These are phyloP conservation scores for Pythium coloratum DNA, from an alignment of 352 stramenopile genomes.

Conservation along the genomic window DNA sequence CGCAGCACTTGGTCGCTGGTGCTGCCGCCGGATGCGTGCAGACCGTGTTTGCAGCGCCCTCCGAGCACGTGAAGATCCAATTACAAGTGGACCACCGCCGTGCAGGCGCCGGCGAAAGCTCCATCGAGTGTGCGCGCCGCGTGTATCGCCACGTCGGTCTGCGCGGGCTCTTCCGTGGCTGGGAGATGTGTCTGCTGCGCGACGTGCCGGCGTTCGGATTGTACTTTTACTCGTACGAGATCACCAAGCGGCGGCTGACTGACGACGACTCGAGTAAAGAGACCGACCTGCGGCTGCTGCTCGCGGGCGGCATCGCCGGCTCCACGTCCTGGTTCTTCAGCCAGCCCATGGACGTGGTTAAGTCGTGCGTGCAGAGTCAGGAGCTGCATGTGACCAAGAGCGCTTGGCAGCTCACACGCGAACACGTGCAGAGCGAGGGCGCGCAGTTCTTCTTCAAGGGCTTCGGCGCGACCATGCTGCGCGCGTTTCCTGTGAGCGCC, in stretches of 20 bases:
- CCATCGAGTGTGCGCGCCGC: constrained; percentile 46
- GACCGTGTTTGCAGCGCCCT: constrained; percentile 67
- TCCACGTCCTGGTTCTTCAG: constrained; percentile 80
- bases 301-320: constrained; percentile 71
- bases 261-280: constrained; percentile 55
- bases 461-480: constrained; percentile 74
- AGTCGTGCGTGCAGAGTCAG: constrained; percentile 88
- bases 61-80: constrained; percentile 86
- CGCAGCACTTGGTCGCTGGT: constrained; percentile 59
- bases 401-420: constrained; percentile 44
- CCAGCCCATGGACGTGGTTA: constrained; percentile 89
- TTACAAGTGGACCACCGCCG: constrained; percentile 63
- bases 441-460: constrained; percentile 80
- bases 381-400: constrained; percentile 41
- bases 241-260: constrained; percentile 58
- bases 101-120: constrained; percentile 37
- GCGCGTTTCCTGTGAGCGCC: constrained; percentile 81
- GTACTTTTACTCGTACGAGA: constrained; percentile 84
- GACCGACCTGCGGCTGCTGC: constrained; percentile 66
- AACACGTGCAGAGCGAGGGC: constrained; percentile 52
- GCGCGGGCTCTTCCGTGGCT: constrained; percentile 61
- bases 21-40: constrained; percentile 65
- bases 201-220: constrained; percentile 78
- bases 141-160: constrained; percentile 44
- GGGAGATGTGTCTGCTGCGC: constrained; percentile 64